Base-by-base conservation (phyloP, 805 yeast genomes). In the Candida ficus region DNA sequence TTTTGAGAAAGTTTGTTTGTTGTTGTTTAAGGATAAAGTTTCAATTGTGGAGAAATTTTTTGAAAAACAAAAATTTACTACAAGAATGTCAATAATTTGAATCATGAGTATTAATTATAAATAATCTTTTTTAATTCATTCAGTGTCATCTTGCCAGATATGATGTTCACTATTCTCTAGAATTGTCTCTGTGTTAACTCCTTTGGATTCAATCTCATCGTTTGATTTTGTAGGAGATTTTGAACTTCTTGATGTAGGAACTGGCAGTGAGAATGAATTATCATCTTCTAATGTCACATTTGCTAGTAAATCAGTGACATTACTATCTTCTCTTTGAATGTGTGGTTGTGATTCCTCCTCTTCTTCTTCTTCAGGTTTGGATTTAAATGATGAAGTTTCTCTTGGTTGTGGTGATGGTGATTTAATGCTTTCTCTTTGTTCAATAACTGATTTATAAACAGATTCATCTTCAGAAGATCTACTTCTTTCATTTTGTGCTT, bases 221-320 rank as follows among this genome's bases (percentile, higher is more conserved):
- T 48, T 48, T 7, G 17, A 14, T n/a, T 37, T 32, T n/a, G 9
- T 26, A 19, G 37, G 34, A 17, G 42, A 29, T 27, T 28, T 39
- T 17, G 21, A 29, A 4, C 40, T 30, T 29, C 53, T 39, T 1
- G 54, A 44, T 1, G 62, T 61, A 38, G 58, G 72, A 47, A 50
- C 56, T 31, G 80, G 80, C 37, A 75, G 50, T 1, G 79, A 72
- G 51, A 75, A 75, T 2, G 80, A 74, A 48, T 73, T 75, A 44
- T 75, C 77, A 42, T 59, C 62, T 17, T 37, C 39, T 6, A 30
- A 18, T 13, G 39, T 30, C 2, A 16, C 16, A 27, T 35, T 16
- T 11, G 40, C 33, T 10, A 38, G 30, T 5, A 38, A 33, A 16
- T 44, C 31, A 18, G 34, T 14, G 27, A 47, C 17, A n/a, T n/a